Base-by-base conservation (phyloP, 768 basidiomycete genomes). In the Scleroderma citrinum region DNA sequence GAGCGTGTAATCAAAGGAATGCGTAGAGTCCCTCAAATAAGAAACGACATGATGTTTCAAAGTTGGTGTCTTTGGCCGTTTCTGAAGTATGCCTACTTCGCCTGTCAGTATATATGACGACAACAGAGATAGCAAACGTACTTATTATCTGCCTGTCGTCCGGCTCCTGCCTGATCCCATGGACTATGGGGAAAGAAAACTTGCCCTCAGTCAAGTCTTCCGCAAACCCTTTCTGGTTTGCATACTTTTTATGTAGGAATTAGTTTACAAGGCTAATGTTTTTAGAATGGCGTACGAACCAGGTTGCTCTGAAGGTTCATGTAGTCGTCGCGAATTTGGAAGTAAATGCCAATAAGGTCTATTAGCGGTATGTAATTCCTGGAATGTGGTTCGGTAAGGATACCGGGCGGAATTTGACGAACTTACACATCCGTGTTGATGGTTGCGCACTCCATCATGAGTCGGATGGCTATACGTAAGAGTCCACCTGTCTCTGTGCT, bases 181-280 rank as follows among this genome's bases (percentile, higher is more conserved):
- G 95, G 1, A 98, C 84, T 29, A 97, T 76, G 0, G 93, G 94
- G 69, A 98, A 98, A 3, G 91, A 94, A 72, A 98, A 98, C 66
- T 98, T 98, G 7, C 95, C 95, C 69, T 97, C 95, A 0, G 90
- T 86, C 13, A 98, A 73, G 62, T 98, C 95, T 67, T 98, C 94
- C 0, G 88, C 89, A 64, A 90, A 95, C 2, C 87, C 87, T 62
- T 90, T 90, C 63, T 85, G 88, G 37, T 79, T 77, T 2, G 82
- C 72, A 60, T 97, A 97, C 91, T 95, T 40, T 8, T 24, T 35
- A 21, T n/a, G 19, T n/a, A 40, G 16, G 29, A 20, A 14, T 40
- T 16, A 48, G 29, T 20, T 30, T 7, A 30, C 30, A 12, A 23
- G 26, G 24, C 17, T 12, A 5, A 29, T 8, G 7, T 12, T n/a